Evolutionary conservation across 805 yeast genomes (phyloP), one percentile per base, ranked within the genome.

Genomic region (Schwanniomyces occidentalis): DNA sequence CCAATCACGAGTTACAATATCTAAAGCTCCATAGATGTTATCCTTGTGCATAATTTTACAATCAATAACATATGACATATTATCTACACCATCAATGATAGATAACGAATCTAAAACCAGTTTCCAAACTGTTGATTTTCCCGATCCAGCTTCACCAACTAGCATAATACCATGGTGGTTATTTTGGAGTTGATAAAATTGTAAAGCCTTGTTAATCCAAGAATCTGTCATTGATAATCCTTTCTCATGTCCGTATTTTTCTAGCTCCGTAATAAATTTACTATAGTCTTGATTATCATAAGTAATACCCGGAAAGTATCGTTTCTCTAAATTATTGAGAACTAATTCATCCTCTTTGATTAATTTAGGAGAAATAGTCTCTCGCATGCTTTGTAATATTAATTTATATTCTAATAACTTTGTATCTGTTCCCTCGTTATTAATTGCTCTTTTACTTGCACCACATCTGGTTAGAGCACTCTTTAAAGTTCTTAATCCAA

Each of bases 1-100:
- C 97, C 97, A 91, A 34, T 91, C 97, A 19, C 95, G 63, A 0
- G 97, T 89, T 0, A 86, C 71, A 1, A 73, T 58, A 45, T 90
- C 95, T 22, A 90, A 55, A 2, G 59, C 46, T 1, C 98, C 98
- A 53, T 75, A 86, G 2, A 91, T 58, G 0, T 69, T 63, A 3
- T 71, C 76, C 49, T 90, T 91, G 0, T 76, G 56, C 38, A 86
- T 43, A 0, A 85, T 85, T 48, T 90, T 89, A 1, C 95, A 81
- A 53, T 90, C 95, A 29, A 91, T 73, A 1, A 64, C 57, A 40
- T 71, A 70, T 4, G 55, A 45, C 0, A 68, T 51, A 28, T 64
- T 65, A 6, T 71, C 78, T 1, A 48, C 39, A 0, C 54, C 58
- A 4, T 67, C 69, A 0, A 60, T 5, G 0, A 38, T 33, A 3